Evolutionary conservation across 257 asterid species (phyloP).

Genomic region (Solanum paucissectum): DNA sequence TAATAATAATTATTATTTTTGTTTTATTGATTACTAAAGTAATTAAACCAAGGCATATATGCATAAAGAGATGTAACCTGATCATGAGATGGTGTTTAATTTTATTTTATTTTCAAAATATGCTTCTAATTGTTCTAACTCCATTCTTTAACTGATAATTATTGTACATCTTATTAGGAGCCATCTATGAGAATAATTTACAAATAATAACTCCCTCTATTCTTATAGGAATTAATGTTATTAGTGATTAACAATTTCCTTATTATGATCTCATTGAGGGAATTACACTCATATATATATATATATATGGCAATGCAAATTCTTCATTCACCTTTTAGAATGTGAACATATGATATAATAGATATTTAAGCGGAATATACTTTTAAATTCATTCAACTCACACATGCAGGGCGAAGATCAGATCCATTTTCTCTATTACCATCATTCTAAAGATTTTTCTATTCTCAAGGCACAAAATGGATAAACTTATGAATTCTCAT

Average conservation of each 20-base stretch:
- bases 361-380: background rate
- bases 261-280: background rate
- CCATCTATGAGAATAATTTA: background rate
- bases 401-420: background rate
- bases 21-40: background rate
- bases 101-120: no score
- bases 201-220: background rate
- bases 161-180: background rate
- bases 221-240: background rate
- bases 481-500: background rate
- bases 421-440: background rate
- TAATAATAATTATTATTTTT: background rate
- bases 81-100: background rate
- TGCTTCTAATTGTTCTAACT: no score
- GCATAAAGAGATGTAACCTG: background rate
- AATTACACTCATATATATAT: background rate
- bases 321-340: background rate
- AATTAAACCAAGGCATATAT: background rate
- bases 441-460: background rate
- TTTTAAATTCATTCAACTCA: background rate
- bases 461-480: background rate
- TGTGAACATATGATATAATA: background rate
- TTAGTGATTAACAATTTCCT: background rate
- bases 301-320: background rate
- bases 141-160: background rate